Percentiles rank a stretch among this genome's conserved stretches.
phyloP scores from a whole-genome alignment of 2,329 filamentous ascomycete species.

The Stagonosporopsis cucurbitacearum region DNA sequence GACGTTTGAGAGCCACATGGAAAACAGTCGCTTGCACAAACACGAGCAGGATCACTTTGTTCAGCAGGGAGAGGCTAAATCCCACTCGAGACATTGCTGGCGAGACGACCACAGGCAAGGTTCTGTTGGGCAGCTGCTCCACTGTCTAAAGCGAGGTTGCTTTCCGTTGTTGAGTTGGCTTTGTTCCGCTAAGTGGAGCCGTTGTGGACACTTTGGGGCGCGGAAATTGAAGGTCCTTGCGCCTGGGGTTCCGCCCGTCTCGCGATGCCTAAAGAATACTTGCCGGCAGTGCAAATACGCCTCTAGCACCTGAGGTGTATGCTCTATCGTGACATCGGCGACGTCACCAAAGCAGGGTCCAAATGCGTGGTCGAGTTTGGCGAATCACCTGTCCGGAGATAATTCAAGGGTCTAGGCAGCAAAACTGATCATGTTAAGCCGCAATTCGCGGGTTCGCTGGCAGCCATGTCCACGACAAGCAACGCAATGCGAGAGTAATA shows the following conservation, averaged over 20 bases:
- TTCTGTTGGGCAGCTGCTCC: constrained; percentile 16
- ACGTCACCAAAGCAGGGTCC: constrained; percentile 14
- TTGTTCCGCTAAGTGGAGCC: constrained; percentile 27
- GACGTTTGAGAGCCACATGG: not conserved
- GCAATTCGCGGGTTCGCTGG: constrained; percentile 14
- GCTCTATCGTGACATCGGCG: constrained; percentile 7
- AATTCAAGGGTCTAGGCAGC: constrained; percentile 16
- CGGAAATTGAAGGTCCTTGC: constrained; percentile 19
- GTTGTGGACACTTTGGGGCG: constrained; percentile 21
- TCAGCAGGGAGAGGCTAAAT: not conserved
- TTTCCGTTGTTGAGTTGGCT: constrained; percentile 28
- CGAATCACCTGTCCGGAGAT: constrained; percentile 18
- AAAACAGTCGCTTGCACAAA: no score
- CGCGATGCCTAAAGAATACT: not conserved
- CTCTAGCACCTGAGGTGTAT: not conserved
- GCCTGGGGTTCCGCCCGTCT: constrained; percentile 10
- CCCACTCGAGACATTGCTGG: constrained; percentile 6
- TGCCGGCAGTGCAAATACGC: not conserved
- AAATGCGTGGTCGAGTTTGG: not conserved
- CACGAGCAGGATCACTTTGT: not conserved
- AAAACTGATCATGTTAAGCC: constrained; percentile 11
- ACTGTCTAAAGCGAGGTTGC: constrained; percentile 8
- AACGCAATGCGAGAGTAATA: not conserved
- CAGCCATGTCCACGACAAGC: not conserved
- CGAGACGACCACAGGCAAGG: constrained; percentile 1